These are phyloP conservation scores for Gossypium trilobum DNA, from an alignment of 441 rosid genomes.

Conservation along the genomic window DNA sequence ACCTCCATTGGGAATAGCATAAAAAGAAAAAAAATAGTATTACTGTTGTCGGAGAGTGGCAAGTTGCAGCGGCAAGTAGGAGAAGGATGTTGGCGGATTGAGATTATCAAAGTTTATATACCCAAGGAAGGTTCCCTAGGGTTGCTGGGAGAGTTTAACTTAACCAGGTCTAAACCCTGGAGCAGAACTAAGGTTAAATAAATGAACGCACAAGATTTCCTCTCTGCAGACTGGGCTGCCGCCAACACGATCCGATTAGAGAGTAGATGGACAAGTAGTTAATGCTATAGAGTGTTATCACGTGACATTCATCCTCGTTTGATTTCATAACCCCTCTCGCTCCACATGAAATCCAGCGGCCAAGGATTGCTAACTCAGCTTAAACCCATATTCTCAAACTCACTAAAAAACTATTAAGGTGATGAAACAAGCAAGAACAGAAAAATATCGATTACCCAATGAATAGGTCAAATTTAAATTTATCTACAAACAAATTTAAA, in stretches of 20 bases:
- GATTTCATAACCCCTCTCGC: too few species aligned
- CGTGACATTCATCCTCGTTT: too few species aligned
- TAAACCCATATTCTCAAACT: too few species aligned
- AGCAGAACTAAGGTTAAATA: neutral
- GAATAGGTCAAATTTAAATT: too few species aligned
- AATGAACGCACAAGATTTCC: constrained; percentile 5
- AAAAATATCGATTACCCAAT: too few species aligned
- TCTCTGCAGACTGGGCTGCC: neutral
- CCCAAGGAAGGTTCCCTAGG: constrained; percentile 2
- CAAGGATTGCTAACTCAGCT: too few species aligned
- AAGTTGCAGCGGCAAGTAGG: neutral
- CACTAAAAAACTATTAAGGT: too few species aligned
- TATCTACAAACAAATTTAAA: too few species aligned
- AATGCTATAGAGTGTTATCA: too few species aligned
- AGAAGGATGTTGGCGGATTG: neutral
- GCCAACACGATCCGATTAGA: neutral
- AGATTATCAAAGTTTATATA: neutral
- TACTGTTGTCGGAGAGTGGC: neutral
- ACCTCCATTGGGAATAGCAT: neutral
- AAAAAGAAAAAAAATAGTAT: neutral
- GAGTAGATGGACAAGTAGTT: neutral
- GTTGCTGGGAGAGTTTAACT: neutral
- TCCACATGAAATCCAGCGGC: too few species aligned
- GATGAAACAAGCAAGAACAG: too few species aligned
- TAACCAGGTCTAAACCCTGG: neutral